Evolutionary conservation across 768 basidiomycete genomes (phyloP).

Genomic region (Boletus speciosus): DNA sequence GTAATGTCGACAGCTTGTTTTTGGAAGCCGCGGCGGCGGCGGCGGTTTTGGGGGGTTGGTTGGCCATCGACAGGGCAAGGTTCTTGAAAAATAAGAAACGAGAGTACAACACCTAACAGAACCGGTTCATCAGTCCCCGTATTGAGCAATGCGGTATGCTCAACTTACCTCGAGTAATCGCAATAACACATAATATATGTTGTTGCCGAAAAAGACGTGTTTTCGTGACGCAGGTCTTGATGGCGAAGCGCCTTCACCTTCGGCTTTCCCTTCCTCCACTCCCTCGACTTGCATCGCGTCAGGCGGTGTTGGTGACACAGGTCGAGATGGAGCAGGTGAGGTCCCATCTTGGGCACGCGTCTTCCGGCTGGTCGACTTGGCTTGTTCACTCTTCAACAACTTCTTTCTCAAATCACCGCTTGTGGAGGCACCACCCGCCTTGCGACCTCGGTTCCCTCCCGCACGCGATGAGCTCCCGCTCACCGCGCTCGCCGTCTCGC

Average conservation of each 20-base stretch:
- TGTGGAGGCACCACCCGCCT: constrained; percentile 37
- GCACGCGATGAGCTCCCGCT: constrained; percentile 26
- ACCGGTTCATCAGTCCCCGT: not conserved
- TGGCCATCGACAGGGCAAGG: constrained; percentile 50
- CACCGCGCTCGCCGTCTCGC: constrained; percentile 32
- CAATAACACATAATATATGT: constrained; percentile 80
- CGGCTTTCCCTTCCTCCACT: constrained; percentile 27
- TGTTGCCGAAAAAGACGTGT: constrained; percentile 82
- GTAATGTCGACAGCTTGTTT: constrained; percentile 29
- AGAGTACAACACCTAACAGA: constrained; percentile 69
- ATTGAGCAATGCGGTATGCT: not conserved
- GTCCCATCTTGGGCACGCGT: constrained; percentile 52
- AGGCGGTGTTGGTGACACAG: constrained; percentile 56
- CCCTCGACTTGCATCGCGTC: constrained; percentile 39
- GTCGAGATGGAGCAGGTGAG: constrained; percentile 55
- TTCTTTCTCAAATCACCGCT: constrained; percentile 76
- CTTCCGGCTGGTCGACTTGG: constrained; percentile 62
- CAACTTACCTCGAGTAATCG: constrained; percentile 77
- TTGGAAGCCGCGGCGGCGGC: constrained; percentile 15
- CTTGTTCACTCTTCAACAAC: constrained; percentile 77
- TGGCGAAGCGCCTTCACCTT: constrained; percentile 15
- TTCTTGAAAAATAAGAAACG: constrained; percentile 78
- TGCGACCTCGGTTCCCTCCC: constrained; percentile 41
- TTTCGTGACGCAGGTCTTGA: constrained; percentile 41
- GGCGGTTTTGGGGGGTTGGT: constrained; percentile 12